phyloP scores from a whole-genome alignment of 2,329 filamentous ascomycete genomes.

The Cladosporium halotolerans region DNA sequence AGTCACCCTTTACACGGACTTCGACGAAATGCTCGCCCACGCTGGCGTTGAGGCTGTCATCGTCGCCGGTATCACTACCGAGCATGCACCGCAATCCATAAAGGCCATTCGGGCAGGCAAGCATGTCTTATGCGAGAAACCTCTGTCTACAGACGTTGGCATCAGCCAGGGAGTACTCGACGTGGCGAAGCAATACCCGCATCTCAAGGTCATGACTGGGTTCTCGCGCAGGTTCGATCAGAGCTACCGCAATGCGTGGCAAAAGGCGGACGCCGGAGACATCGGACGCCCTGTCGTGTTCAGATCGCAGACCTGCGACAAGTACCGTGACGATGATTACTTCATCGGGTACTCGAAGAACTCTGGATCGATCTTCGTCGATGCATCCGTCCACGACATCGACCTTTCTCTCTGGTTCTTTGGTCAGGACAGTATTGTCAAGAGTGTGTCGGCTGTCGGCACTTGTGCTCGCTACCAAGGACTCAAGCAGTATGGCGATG shows the following conservation, averaged over 20 bases:
- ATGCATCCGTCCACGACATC: conserved; percentile 66
- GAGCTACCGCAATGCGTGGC: conserved; percentile 56
- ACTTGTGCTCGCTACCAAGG: conserved; percentile 56
- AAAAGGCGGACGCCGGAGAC: conserved; percentile 45
- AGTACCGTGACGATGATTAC: conserved; percentile 58
- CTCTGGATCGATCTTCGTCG: conserved; percentile 63
- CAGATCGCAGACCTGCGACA: conserved; percentile 62
- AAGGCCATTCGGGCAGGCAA: conserved; percentile 49
- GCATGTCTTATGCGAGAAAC: conserved; percentile 57
- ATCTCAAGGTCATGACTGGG: conserved; percentile 61
- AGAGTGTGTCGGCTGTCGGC: conserved; percentile 51
- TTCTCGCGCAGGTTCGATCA: conserved; percentile 62
- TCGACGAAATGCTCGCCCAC: conserved; percentile 52
- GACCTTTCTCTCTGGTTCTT: conserved; percentile 61
- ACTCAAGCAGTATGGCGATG: conserved; percentile 51
- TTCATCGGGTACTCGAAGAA: conserved; percentile 62
- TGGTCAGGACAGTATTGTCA: conserved; percentile 48
- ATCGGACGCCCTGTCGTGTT: conserved; percentile 58
- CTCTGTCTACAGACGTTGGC: conserved; percentile 52
- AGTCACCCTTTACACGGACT: conserved; percentile 48
- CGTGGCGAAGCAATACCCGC: conserved; percentile 48
- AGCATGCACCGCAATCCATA: conserved; percentile 53
- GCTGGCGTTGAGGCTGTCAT: conserved; percentile 51
- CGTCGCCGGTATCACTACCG: conserved; percentile 49
- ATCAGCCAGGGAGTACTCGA: conserved; percentile 55